Evolutionary conservation across 2,329 filamentous ascomycete genomes (phyloP), one percentile per base, ranked within the genome.

Genomic region (Colletotrichum agaves): DNA sequence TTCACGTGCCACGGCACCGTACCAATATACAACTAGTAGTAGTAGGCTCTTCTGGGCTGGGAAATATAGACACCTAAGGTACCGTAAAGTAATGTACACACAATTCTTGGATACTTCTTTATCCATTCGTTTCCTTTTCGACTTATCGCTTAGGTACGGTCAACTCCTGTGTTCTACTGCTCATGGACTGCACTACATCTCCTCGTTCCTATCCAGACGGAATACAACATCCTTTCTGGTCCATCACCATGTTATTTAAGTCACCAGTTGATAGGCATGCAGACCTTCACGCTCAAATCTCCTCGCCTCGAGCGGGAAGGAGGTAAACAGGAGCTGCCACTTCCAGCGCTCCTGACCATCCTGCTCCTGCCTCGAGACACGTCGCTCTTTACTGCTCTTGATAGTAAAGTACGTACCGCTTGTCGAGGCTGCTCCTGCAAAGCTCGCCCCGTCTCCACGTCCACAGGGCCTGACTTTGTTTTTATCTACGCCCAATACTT

Each of bases 71-170:
- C 56, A 57, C 44, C 64, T 59, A 64, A 64, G 64, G 53, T 46
- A 55, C 61, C 55, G 57, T 69, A 67, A 62, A 69, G 44, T 67
- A 69, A 69, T 69, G 66, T 50, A 68, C 62, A 69, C 63, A 67
- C 56, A 58, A 53, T 61, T 61, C n/a, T 66, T 46, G 43, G 50
- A 57, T 23, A 35, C 6, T 8, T 13, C 17, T 23, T 5, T 4
- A n/a, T 17, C 17, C 15, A 8, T 12, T 7, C 10, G n/a, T 5
- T 27, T 13, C 7, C 10, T 21, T 0, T 2, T 21, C 15, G 5
- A 15, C 11, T 15, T 6, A 7, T n/a, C 10, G 1, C n/a, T 27
- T 21, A 15, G 27, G 27, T 27, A n/a, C n/a, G n/a, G n/a, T n/a
- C n/a, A n/a, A n/a, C n/a, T 27, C 27, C 27, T 27, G 27, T 27